phyloP scores from a whole-genome alignment of 371 early-diverging fungal species.

The Funneliformis caledonium region DNA sequence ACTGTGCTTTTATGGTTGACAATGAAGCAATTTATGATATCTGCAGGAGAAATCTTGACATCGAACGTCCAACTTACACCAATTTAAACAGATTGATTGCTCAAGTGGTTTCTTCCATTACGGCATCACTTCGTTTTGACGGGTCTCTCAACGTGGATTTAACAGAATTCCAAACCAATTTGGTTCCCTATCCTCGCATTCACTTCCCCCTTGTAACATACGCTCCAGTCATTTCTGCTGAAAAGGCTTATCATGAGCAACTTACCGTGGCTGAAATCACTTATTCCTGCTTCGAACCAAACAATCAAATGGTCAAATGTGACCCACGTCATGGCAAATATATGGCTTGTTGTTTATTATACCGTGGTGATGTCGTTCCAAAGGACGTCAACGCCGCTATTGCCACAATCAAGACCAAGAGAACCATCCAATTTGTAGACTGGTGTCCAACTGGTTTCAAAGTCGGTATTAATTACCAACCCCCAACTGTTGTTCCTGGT shows the following conservation, averaged over 20 bases:
- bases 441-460: conserved; percentile 99
- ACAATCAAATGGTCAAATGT: conserved; percentile 97
- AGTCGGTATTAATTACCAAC: conserved; percentile 93
- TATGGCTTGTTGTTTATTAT: conserved; percentile 94
- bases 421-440: conserved; percentile 95
- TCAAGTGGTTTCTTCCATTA: conserved; percentile 99
- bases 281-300: conserved; percentile 90
- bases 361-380: conserved; percentile 91
- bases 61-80: conserved; percentile 96
- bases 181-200: conserved; percentile 97
- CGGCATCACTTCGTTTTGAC: conserved; percentile 98
- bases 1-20: conserved; percentile 99
- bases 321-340: conserved; percentile 94
- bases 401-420: conserved; percentile 87
- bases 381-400: conserved; percentile 90
- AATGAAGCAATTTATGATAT: conserved; percentile 99
- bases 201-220: conserved; percentile 98
- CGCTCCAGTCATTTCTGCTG: conserved; percentile 90
- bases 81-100: conserved; percentile 99
- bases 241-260: conserved; percentile 93
- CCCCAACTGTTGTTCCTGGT: conserved; percentile 88
- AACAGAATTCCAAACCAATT: conserved; percentile 97
- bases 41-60: conserved; percentile 98
- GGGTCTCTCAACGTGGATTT: conserved; percentile 97
- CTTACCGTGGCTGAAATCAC: conserved; percentile 90